phyloP scores from a whole-genome alignment of 1,139 yeast species.

The Arxiozyma slooffiae region DNA sequence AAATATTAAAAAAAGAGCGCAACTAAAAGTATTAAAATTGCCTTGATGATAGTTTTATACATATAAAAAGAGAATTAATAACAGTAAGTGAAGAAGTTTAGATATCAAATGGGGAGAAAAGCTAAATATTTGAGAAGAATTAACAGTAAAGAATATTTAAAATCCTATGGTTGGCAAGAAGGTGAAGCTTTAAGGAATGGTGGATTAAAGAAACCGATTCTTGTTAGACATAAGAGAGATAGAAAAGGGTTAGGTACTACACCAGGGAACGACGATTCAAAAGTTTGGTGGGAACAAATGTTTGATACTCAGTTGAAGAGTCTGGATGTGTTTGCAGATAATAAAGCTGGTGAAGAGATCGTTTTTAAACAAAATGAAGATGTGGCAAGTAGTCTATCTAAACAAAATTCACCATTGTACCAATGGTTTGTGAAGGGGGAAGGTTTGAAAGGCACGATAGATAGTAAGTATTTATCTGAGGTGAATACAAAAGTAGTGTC shows the following conservation, averaged over 20 bases:
- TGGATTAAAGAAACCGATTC: slow-evolving; percentile 73
- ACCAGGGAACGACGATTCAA: slow-evolving; percentile 42
- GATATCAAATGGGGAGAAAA: neutral
- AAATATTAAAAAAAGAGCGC: neutral
- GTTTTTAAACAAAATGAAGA: slow-evolving; percentile 37
- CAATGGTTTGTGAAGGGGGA: slow-evolving; percentile 73
- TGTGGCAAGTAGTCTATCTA: slow-evolving; percentile 39
- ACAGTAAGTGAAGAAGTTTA: no score
- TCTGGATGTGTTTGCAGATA: slow-evolving; percentile 48
- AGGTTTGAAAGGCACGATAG: slow-evolving; percentile 70
- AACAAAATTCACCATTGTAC: slow-evolving; percentile 52
- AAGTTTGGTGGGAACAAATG: slow-evolving; percentile 94
- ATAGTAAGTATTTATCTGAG: slow-evolving; percentile 21
- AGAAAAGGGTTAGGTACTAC: slow-evolving; percentile 61
- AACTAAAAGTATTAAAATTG: no score
- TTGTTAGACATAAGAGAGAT: slow-evolving; percentile 85
- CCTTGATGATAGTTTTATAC: no score
- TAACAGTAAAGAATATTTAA: slow-evolving; percentile 67
- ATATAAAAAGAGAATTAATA: neutral
- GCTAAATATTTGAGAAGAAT: slow-evolving; percentile 31
- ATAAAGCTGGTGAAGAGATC: slow-evolving; percentile 30
- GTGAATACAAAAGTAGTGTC: slow-evolving; percentile 13
- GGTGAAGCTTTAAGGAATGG: slow-evolving; percentile 78
- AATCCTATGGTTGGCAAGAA: slow-evolving; percentile 81
- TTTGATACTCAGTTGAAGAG: slow-evolving; percentile 87